Evolutionary conservation across 2,329 filamentous ascomycete genomes (phyloP).

Genomic region (Aspergillus pseudoviridinutans): DNA sequence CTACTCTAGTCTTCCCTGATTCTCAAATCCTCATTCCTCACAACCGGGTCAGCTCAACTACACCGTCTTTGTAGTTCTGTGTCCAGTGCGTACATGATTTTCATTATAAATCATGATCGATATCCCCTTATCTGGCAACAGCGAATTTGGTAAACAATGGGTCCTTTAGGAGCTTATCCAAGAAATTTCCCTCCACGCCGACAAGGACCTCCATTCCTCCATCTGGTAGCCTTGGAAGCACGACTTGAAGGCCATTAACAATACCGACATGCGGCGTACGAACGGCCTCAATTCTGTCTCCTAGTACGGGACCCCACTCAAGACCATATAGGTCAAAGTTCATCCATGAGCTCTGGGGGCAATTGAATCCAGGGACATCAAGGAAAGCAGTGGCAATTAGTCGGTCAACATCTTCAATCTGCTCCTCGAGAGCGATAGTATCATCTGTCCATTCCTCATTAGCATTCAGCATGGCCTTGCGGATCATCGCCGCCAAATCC

Average conservation of each 20-base stretch:
- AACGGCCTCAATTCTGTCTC: slow-evolving; percentile 26
- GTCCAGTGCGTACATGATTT: too few relatives aligned
- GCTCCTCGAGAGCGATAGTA: slow-evolving; percentile 27
- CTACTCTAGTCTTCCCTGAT: too few relatives aligned
- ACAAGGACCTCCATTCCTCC: slow-evolving; percentile 35
- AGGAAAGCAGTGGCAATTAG: slow-evolving; percentile 33
- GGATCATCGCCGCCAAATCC: slow-evolving; percentile 32
- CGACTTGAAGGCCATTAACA: slow-evolving; percentile 32
- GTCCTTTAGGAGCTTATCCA: slow-evolving; percentile 27
- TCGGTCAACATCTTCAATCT: slow-evolving; percentile 28
- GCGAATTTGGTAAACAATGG: slow-evolving; percentile 27
- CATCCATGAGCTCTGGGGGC: slow-evolving; percentile 33
- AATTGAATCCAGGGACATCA: slow-evolving; percentile 34
- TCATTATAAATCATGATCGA: too few relatives aligned
- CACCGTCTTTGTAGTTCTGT: too few relatives aligned
- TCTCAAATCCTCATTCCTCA: too few relatives aligned
- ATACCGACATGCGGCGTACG: slow-evolving; percentile 29
- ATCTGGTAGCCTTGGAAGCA: slow-evolving; percentile 29
- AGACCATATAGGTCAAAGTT: slow-evolving; percentile 31
- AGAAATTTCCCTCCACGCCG: slow-evolving; percentile 27
- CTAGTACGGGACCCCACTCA: slow-evolving; percentile 31
- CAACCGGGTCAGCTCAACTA: too few relatives aligned
- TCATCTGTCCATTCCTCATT: slow-evolving; percentile 29
- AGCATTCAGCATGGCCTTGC: slow-evolving; percentile 28
- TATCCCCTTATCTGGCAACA: slow-evolving; percentile 1